These are phyloP conservation scores for Russula emetica DNA, from an alignment of 768 basidiomycete genomes.

Conservation along the genomic window DNA sequence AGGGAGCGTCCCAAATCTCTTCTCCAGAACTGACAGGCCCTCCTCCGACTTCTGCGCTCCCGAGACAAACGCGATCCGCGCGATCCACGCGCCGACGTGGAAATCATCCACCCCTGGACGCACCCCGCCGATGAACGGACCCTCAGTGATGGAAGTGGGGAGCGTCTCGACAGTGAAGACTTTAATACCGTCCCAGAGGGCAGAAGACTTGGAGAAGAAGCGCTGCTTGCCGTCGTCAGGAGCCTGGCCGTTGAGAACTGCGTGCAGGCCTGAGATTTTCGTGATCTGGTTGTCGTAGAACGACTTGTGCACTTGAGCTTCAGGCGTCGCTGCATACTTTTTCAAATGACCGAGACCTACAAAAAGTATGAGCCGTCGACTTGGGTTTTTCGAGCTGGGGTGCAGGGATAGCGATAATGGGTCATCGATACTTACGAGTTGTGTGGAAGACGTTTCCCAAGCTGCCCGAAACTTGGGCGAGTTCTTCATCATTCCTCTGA, in stretches of 20 bases:
- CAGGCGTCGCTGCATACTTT: constrained; percentile 36
- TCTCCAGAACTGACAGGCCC: constrained; percentile 39
- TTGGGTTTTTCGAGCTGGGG: background rate
- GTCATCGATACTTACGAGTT: constrained; percentile 37
- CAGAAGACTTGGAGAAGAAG: constrained; percentile 40
- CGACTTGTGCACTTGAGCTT: constrained; percentile 37
- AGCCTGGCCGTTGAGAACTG: constrained; percentile 41
- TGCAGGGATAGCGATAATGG: background rate
- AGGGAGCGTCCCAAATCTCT: constrained; percentile 39
- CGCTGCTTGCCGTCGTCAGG: constrained; percentile 35
- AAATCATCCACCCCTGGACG: constrained; percentile 52
- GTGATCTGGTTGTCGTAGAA: constrained; percentile 45
- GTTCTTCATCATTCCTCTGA: constrained; percentile 46
- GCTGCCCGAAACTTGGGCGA: constrained; percentile 36
- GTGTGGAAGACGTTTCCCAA: constrained; percentile 37
- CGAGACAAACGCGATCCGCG: constrained; percentile 41
- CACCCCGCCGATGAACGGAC: constrained; percentile 48
- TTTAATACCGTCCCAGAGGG: constrained; percentile 40
- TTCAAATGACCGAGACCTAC: constrained; percentile 44
- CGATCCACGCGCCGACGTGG: constrained; percentile 52
- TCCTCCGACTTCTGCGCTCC: constrained; percentile 40
- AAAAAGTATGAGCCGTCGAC: background rate
- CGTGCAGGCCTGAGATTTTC: constrained; percentile 40
- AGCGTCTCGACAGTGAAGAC: constrained; percentile 41
- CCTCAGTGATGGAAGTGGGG: constrained; percentile 39